Percentiles rank a stretch among this genome's conserved stretches.
These are phyloP conservation scores for Themeda triandra DNA, from an alignment of 176 grass and related monocot species.

Conservation along the genomic window DNA sequence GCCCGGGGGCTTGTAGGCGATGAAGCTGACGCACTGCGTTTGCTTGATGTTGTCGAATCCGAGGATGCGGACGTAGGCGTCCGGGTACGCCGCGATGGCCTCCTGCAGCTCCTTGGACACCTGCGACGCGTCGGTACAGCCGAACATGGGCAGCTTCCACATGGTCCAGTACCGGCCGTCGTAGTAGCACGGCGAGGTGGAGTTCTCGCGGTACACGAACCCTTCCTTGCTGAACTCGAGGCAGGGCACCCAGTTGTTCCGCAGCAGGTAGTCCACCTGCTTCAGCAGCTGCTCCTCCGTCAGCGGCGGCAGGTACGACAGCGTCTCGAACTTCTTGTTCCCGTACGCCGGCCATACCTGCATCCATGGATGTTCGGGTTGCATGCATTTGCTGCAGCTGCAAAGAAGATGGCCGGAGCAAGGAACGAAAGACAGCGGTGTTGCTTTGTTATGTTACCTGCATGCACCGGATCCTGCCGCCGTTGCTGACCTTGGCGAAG, in stretches of 20 bases:
- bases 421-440: background rate
- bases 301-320: constrained; percentile 69
- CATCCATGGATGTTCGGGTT: background rate
- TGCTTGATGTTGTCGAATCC: constrained; percentile 77
- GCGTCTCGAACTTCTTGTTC: constrained; percentile 84
- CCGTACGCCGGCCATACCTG: constrained; percentile 65
- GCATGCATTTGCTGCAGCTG: background rate
- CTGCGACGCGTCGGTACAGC: constrained; percentile 63
- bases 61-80: constrained; percentile 45
- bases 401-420: background rate
- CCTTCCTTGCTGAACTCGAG: constrained; percentile 69
- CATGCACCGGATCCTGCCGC: constrained; percentile 72
- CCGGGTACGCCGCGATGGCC: constrained; percentile 47
- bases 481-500: constrained; percentile 50
- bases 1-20: constrained; percentile 57
- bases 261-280: constrained; percentile 77
- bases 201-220: constrained; percentile 58
- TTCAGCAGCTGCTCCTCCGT: constrained; percentile 44
- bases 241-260: constrained; percentile 58
- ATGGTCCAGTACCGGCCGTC: constrained; percentile 93
- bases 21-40: constrained; percentile 74
- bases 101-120: constrained; percentile 55
- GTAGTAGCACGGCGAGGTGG: constrained; percentile 58
- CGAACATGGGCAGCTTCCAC: constrained; percentile 97
- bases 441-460: constrained; percentile 29